Evolutionary conservation across 805 yeast genomes (phyloP).

Genomic region (Candida coquimbonensis): DNA sequence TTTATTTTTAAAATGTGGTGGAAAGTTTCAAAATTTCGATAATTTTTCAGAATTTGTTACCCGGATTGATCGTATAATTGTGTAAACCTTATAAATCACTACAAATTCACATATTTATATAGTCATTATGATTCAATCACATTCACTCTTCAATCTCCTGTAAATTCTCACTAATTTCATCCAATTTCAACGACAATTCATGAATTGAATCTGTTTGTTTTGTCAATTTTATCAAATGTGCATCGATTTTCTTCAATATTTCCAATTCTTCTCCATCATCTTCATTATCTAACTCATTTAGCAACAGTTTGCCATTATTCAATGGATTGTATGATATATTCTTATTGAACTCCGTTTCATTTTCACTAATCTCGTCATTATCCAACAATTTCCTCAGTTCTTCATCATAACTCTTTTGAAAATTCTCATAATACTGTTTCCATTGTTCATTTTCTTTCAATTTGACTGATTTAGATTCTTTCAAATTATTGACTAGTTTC

Average conservation of each 20-base stretch:
- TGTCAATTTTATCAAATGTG: constrained; percentile 10
- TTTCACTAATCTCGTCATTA: constrained; percentile 4
- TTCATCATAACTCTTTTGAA: constrained; percentile 7
- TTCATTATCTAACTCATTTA: not conserved
- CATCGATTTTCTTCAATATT: constrained; percentile 10
- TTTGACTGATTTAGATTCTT: constrained; percentile 8
- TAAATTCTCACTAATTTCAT: constrained; percentile 1
- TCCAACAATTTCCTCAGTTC: too few relatives aligned
- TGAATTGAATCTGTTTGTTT: constrained; percentile 9
- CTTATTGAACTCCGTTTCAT: too few relatives aligned
- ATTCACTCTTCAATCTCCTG: not conserved
- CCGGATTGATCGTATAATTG: too few relatives aligned
- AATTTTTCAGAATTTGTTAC: too few relatives aligned
- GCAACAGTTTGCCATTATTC: too few relatives aligned
- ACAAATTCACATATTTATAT: not conserved
- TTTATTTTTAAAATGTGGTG: too few relatives aligned
- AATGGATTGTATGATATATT: too few relatives aligned
- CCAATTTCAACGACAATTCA: constrained; percentile 8
- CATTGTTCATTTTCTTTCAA: constrained; percentile 7
- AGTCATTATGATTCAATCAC: not conserved
- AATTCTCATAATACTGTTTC: constrained; percentile 8
- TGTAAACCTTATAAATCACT: too few relatives aligned
- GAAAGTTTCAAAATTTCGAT: too few relatives aligned
- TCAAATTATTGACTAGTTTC: constrained; percentile 11
- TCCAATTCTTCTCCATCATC: constrained; percentile 4